Evolutionary conservation across 108 stramenopile species (phyloP), one percentile per base, ranked within the genome.

Genomic region (Discostella stelligeroides): DNA sequence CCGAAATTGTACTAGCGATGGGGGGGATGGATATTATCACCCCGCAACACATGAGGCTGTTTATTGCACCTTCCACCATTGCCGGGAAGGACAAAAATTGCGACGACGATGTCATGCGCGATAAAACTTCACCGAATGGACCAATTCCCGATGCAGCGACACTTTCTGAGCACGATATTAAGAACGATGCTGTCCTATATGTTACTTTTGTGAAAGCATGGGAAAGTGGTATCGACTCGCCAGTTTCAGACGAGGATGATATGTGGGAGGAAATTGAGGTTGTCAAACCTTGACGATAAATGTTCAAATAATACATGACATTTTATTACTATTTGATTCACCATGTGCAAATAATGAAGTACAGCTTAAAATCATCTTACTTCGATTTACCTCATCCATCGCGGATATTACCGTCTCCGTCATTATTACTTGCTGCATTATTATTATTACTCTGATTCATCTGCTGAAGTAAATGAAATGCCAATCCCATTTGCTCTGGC

Each of bases 131-230:
- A 7, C 65, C 43, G 10, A 60, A 37, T 18, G 66, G 39, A 40
- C 75, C 60, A 5, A 50, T 77, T 41, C 76, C 76, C 0, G 64
- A 77, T 61, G 39, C 54, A 27, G 76, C 63, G 15, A 57, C 42
- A 23, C 39, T 77, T n/a, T 42, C 63, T 12, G 76, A 77, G 56
- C 76, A 77, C 24, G 43, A 66, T 41, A 47, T 86, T n/a, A 82
- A 80, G 49, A 84, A 84, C 64, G 82, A 83, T 47, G 60, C 73
- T 18, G 75, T 79, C 15, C 29, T 86, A 42, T 74, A 82, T 30
- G 70, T 86, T 30, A 73, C 78, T 2, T 86, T 82, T 65, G 46
- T 28, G 10, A 66, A 73, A n/a, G 4, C 17, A n/a, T 47, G 58
- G 59, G 45, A 58, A 25, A 20, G 20, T 45, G 60, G 58, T 14